phyloP scores from a whole-genome alignment of 371 early-diverging fungal genomes.

The Rhizomucor miehei region DNA sequence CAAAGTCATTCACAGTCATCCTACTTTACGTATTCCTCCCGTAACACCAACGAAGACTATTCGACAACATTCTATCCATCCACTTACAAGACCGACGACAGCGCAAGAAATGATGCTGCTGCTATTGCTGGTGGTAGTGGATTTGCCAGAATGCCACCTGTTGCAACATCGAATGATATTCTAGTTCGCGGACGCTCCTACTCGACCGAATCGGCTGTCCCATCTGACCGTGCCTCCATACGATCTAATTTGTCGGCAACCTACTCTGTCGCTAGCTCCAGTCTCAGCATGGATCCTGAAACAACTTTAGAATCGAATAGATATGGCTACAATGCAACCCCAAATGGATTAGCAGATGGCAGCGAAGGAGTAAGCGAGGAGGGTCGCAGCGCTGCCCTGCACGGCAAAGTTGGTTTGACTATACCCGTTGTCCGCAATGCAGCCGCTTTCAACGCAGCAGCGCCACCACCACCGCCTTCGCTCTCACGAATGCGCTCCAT shows the following conservation, averaged over 20 bases:
- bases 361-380: conserved; percentile 10
- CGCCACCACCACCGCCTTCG: conserved; percentile 2
- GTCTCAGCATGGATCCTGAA: conserved; percentile 24
- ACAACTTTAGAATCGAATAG: conserved; percentile 5
- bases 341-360: conserved; percentile 1
- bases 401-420: conserved; percentile 21
- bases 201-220: conserved; percentile 1
- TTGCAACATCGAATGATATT: background rate
- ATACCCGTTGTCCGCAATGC: conserved; percentile 13
- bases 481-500: background rate
- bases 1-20: conserved; percentile 40
- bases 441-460: background rate
- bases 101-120: background rate
- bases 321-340: conserved; percentile 1
- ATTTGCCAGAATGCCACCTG: background rate
- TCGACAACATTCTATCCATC: conserved; percentile 5
- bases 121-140: background rate
- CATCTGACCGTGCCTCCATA: conserved; percentile 17
- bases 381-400: conserved; percentile 23
- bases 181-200: conserved; percentile 1
- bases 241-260: conserved; percentile 32
- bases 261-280: conserved; percentile 29
- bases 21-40: conserved; percentile 14
- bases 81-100: background rate
- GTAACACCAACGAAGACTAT: conserved; percentile 11